These are phyloP conservation scores for Solanum hybrid DNA, from an alignment of 305 asterid genomes.

Conservation along the genomic window DNA sequence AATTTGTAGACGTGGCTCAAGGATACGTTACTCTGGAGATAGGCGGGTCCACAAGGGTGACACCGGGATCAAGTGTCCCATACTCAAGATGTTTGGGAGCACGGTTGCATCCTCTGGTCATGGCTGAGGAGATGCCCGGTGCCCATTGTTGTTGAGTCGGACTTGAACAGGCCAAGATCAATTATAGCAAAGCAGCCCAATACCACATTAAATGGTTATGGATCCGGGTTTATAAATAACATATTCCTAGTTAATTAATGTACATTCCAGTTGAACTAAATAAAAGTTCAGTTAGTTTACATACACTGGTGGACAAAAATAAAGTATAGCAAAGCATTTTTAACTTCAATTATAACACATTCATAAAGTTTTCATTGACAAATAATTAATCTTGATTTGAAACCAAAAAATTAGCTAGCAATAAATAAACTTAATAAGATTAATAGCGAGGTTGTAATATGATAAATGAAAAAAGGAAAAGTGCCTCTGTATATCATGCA, in stretches of 20 bases:
- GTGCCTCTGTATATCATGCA: background rate
- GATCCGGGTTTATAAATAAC: background rate
- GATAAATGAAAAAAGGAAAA: background rate
- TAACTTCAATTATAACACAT: background rate
- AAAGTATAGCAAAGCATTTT: background rate
- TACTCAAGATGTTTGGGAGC: background rate
- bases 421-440: background rate
- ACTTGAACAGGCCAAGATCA: background rate
- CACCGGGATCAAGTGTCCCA: background rate
- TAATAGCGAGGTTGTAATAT: background rate
- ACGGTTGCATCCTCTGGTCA: background rate
- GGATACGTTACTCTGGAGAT: background rate
- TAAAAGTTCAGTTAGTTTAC: background rate
- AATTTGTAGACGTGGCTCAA: background rate
- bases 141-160: background rate
- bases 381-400: background rate
- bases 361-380: background rate
- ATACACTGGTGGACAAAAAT: background rate
- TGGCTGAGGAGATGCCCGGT: background rate
- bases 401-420: background rate
- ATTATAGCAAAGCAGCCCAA: background rate
- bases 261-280: background rate
- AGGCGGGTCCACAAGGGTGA: background rate
- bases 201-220: background rate
- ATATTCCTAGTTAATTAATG: background rate